Percentiles rank a stretch among this genome's conserved stretches.
phyloP scores from a whole-genome alignment of 768 basidiomycete species.

The Mycena vitilis region DNA sequence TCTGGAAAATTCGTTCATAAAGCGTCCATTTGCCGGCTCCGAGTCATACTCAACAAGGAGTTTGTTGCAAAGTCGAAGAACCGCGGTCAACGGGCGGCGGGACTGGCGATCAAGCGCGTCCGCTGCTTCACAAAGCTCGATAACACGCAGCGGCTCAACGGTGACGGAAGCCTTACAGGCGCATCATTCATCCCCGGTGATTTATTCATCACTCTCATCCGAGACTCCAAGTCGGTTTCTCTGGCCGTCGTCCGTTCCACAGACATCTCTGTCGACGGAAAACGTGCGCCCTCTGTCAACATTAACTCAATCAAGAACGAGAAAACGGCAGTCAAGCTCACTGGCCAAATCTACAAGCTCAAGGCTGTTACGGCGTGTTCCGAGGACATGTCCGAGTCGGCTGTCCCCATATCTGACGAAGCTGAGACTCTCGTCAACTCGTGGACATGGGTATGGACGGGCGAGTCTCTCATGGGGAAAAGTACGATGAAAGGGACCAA shows the following conservation, averaged over 20 bases:
- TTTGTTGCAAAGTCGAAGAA: slow-evolving; percentile 21
- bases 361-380: slow-evolving; percentile 4
- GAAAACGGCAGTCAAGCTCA: slow-evolving; percentile 18
- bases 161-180: not conserved
- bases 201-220: slow-evolving; percentile 21
- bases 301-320: slow-evolving; percentile 9
- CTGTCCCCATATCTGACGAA: not conserved
- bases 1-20: slow-evolving; percentile 26
- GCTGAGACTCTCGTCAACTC: not conserved
- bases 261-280: slow-evolving; percentile 18
- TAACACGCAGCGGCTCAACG: slow-evolving; percentile 15
- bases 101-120: slow-evolving; percentile 18
- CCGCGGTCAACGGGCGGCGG: too few species aligned
- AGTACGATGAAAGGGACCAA: slow-evolving; percentile 14
- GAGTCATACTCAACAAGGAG: slow-evolving; percentile 11
- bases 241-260: slow-evolving; percentile 24
- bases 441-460: slow-evolving; percentile 27
- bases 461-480: slow-evolving; percentile 17
- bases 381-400: slow-evolving; percentile 2
- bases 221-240: slow-evolving; percentile 5
- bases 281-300: slow-evolving; percentile 6
- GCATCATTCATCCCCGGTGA: slow-evolving; percentile 26
- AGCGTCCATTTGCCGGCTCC: slow-evolving; percentile 18
- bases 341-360: slow-evolving; percentile 21
- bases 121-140: slow-evolving; percentile 22